Evolutionary conservation across 2,329 filamentous ascomycete genomes (phyloP).

Genomic region (Fusarium sp.): DNA sequence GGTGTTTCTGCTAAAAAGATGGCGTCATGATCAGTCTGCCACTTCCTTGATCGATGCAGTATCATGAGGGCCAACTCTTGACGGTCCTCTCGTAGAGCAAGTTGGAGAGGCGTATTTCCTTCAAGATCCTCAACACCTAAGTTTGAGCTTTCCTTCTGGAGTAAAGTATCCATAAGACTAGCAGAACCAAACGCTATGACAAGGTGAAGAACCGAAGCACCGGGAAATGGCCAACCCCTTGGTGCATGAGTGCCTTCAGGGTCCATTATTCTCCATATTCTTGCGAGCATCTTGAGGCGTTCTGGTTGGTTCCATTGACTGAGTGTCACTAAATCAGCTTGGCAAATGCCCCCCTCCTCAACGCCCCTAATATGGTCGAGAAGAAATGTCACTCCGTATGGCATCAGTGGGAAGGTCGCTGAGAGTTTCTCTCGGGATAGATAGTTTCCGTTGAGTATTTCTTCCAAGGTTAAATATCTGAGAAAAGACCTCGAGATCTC

Average conservation of each 20-base stretch:
- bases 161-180: accelerated
- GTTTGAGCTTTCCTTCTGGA: accelerated
- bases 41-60: accelerated
- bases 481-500: neutral
- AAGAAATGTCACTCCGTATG: neutral
- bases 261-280: neutral
- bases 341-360: accelerated
- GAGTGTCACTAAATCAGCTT: neutral
- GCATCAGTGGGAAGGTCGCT: neutral
- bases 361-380: accelerated
- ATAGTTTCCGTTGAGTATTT: accelerated
- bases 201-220: accelerated
- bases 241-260: neutral
- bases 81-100: accelerated
- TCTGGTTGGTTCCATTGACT: accelerated
- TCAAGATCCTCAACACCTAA: accelerated
- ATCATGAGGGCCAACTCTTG: neutral
- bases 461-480: accelerated
- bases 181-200: accelerated
- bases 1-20: accelerated
- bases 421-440: neutral
- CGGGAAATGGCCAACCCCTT: neutral
- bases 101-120: accelerated
- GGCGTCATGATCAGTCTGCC: accelerated
- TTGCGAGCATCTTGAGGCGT: accelerated